A percentile compares a stretch with the other conserved stretches of the same genome.
These are phyloP conservation scores for Aspergillus sclerotiicarbonarius DNA, from an alignment of 495 filamentous ascomycete genomes.

Conservation along the genomic window DNA sequence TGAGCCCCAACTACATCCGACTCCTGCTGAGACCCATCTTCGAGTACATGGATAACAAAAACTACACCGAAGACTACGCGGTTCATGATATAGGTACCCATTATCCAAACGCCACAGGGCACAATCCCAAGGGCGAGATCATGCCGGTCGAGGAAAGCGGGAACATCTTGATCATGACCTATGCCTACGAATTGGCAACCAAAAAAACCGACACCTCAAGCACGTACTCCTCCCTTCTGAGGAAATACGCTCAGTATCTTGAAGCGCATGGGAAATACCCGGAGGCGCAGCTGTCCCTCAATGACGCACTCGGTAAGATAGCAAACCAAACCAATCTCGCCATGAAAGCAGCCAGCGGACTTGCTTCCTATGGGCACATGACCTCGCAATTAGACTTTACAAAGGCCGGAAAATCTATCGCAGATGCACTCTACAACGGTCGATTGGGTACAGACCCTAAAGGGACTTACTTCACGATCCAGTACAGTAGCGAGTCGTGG, in stretches of 20 bases:
- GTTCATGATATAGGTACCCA: conserved; percentile 36
- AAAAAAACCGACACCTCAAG: conserved; percentile 29
- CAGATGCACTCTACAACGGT: conserved; percentile 38
- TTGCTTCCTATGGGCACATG: conserved; percentile 40
- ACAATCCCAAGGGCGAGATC: conserved; percentile 29
- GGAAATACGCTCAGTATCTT: conserved; percentile 47
- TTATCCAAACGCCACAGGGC: conserved; percentile 47
- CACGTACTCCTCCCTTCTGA: conserved; percentile 30
- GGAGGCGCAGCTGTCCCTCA: conserved; percentile 44
- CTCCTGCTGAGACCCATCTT: conserved; percentile 41
- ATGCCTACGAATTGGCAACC: conserved; percentile 36
- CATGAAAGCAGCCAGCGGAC: conserved; percentile 49
- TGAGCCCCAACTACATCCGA: conserved; percentile 41
- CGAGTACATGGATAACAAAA: conserved; percentile 35
- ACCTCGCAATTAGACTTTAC: conserved; percentile 34
- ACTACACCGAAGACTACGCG: conserved; percentile 32
- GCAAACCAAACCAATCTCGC: conserved; percentile 52
- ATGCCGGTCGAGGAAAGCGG: conserved; percentile 42
- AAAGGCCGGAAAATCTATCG: conserved; percentile 30
- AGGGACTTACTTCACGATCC: conserved; percentile 39
- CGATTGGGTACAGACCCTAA: conserved; percentile 32
- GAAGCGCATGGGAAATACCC: conserved; percentile 43
- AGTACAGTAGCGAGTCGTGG: conserved; percentile 34
- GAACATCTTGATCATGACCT: conserved; percentile 38
- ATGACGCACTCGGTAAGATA: conserved; percentile 45